These are phyloP conservation scores for Backusella tuberculispora DNA, from an alignment of 192 early-diverging fungal species.

Conservation along the genomic window DNA sequence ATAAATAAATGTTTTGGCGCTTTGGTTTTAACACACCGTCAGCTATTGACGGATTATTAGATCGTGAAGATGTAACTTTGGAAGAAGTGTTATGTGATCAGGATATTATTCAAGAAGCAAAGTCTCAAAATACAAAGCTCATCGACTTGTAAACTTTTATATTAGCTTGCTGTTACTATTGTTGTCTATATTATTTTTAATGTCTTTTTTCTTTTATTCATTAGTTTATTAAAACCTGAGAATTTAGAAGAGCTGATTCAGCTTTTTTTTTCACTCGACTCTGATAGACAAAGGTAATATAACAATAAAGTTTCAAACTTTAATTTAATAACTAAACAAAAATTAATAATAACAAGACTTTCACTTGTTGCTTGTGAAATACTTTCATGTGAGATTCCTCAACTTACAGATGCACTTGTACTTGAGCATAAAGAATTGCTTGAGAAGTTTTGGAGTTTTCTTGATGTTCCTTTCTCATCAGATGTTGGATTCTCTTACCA, in stretches of 20 bases:
- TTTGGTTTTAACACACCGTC: constrained; percentile 90
- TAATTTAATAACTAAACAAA: too few species aligned
- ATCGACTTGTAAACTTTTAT: constrained; percentile 69
- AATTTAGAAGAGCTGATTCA: constrained; percentile 6
- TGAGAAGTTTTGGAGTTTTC: constrained; percentile 19
- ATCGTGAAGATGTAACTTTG: constrained; percentile 86
- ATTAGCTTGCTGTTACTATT: neutral
- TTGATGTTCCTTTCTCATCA: neutral
- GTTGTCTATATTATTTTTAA: neutral
- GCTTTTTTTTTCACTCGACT: constrained; percentile 14
- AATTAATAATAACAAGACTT: neutral
- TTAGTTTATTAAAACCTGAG: constrained; percentile 12
- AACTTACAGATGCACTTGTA: constrained; percentile 24
- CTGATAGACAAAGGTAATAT: constrained; percentile 21
- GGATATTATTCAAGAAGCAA: constrained; percentile 94
- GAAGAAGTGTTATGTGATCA: constrained; percentile 93
- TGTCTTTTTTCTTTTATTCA: neutral
- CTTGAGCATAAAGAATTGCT: constrained; percentile 20
- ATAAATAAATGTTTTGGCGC: constrained; percentile 85
- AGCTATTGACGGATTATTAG: constrained; percentile 89
- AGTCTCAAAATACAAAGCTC: constrained; percentile 89
- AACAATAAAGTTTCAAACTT: neutral
- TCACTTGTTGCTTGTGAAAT: constrained; percentile 27
- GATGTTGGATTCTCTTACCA: constrained; percentile 12
- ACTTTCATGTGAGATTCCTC: constrained; percentile 24